Conservation (phyloP, 2,329 filamentous ascomycete species). For the Pseudogymnoascus sp. region DNA sequence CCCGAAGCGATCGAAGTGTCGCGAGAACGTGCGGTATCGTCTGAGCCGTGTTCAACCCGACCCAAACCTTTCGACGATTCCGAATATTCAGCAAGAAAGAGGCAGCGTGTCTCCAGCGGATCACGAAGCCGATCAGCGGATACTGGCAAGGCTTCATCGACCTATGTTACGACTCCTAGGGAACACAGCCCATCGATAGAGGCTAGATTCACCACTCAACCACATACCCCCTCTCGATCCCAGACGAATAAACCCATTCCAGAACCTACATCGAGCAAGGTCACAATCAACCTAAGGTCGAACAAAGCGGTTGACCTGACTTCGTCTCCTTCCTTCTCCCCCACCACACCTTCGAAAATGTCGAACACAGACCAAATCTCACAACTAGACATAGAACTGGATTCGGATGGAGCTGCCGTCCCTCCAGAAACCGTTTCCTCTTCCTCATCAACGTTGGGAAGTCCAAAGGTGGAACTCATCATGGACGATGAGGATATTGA, state of each 20-base stretch:
- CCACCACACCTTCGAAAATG: conserved; percentile 29
- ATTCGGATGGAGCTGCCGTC: conserved; percentile 26
- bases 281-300: conserved; percentile 54
- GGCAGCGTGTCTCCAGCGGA: conserved; percentile 52
- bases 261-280: conserved; percentile 46
- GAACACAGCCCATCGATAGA: conserved; percentile 28
- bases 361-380: conserved; percentile 16
- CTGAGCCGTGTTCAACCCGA: conserved; percentile 55
- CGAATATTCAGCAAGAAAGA: conserved; percentile 43
- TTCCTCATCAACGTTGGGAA: conserved; percentile 24
- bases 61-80: conserved; percentile 58
- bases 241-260: conserved; percentile 29
- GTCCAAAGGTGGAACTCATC: conserved; percentile 27
- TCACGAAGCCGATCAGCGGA: conserved; percentile 49
- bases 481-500: conserved; percentile 23
- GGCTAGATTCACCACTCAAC: conserved; percentile 20
- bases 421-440: conserved; percentile 27
- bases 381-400: conserved; percentile 22
- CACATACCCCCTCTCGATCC: conserved; percentile 25
- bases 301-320: conserved; percentile 35
- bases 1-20: conserved; percentile 29
- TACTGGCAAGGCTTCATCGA: conserved; percentile 15
- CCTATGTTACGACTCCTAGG: conserved; percentile 22
- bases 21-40: conserved; percentile 52
- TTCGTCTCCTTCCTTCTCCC: conserved; percentile 39